Base-by-base conservation (phyloP, 2,329 filamentous ascomycete genomes). In the Tolypocladium guangdongense region DNA sequence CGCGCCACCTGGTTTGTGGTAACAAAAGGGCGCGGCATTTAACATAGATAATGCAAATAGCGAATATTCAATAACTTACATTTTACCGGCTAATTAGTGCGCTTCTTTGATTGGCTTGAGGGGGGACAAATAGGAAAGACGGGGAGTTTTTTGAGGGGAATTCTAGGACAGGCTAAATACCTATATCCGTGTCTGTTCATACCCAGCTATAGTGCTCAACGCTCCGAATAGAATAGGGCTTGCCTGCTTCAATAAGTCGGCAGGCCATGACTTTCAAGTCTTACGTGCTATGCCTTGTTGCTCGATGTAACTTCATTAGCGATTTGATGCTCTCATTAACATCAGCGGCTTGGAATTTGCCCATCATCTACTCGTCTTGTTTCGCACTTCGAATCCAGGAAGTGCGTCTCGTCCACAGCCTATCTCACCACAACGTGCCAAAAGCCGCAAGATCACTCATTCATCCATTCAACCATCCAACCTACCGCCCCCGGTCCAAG, bases 31-130 rank as follows among this genome's bases (percentile, higher is more conserved):
- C 33, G 52, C 46, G 52, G 52, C 55, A 59, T 62, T 62, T 59
- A 61, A 61, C 58, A 61, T 60, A 54, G 54, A 56, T 56, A 50
- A 50, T 37, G 52, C 49, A 59, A 55, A 52, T 46, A 57, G 56
- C 58, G 56, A 61, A 60, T 59, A 56, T 62, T 62, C 60, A 62
- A 62, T 58, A 62, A 61, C 54, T 57, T 63, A 54, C 56, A 57
- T 57, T 58, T 50, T 45, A 50, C 55, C 52, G 57, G 60, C 54
- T 59, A n/a, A n/a, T n/a, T n/a, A 57, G 60, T 59, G 59, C 51
- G 59, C 49, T 33, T 32, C 43, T 47, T 30, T 30, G 43, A 47
- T 33, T 30, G 41, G 24, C 16, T 32, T n/a, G 5, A 24, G 24
- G 18, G 41, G 43, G 7, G 27, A 7, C 27, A n/a, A 46, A 50